phyloP scores from a whole-genome alignment of 2,329 filamentous ascomycete species.

The Macrophomina phaseolina region DNA sequence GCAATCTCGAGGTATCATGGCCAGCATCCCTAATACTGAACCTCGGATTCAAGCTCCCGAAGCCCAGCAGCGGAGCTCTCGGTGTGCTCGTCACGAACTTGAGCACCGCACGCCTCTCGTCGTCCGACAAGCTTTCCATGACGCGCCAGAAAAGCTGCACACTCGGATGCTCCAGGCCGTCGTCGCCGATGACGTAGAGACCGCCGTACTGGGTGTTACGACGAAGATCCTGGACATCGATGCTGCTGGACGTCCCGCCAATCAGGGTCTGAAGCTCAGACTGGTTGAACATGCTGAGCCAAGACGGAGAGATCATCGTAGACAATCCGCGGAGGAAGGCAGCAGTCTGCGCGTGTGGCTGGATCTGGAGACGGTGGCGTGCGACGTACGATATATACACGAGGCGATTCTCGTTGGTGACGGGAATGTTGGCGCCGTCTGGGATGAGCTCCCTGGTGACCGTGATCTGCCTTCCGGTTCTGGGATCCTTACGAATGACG shows the following conservation, averaged over 20 bases:
- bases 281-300: slow-evolving; percentile 99
- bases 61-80: slow-evolving; percentile 85
- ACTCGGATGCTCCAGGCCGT: slow-evolving; percentile 82
- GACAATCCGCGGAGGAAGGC: slow-evolving; percentile 88
- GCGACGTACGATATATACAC: slow-evolving; percentile 95
- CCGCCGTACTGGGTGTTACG: slow-evolving; percentile 86
- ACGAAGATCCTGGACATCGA: slow-evolving; percentile 85
- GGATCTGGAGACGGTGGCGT: slow-evolving; percentile 80
- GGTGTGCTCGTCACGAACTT: slow-evolving; percentile 97
- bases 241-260: slow-evolving; percentile 82
- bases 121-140: slow-evolving; percentile 75
- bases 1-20: slow-evolving; percentile 75
- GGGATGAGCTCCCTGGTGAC: slow-evolving; percentile 77
- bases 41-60: slow-evolving; percentile 79
- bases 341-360: slow-evolving; percentile 79
- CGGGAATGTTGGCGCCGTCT: slow-evolving; percentile 74
- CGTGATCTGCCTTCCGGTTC: slow-evolving; percentile 57
- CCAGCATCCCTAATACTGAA: slow-evolving; percentile 92
- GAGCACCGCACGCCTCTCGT: slow-evolving; percentile 81
- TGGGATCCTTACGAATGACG: slow-evolving; percentile 52
- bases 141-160: slow-evolving; percentile 91
- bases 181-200: slow-evolving; percentile 87
- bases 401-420: slow-evolving; percentile 90
- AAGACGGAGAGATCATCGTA: slow-evolving; percentile 86
- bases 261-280: slow-evolving; percentile 91